These are phyloP conservation scores for Ilyonectria sp. DNA, from an alignment of 2,329 filamentous ascomycete genomes.

Conservation along the genomic window DNA sequence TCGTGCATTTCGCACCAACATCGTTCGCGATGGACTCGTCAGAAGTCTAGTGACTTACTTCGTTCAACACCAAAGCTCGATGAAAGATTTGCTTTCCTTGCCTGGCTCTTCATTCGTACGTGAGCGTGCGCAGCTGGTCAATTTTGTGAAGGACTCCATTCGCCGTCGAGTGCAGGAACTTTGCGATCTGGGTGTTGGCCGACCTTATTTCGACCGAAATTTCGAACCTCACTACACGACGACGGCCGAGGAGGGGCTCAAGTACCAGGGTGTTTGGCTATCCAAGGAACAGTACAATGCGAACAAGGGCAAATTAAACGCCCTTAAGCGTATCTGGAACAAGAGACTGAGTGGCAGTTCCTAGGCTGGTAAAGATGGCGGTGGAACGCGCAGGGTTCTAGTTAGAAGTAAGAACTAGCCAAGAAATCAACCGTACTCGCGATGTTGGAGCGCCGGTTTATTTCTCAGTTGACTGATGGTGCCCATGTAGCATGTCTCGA, in stretches of 20 bases:
- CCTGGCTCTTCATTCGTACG: too few relatives aligned
- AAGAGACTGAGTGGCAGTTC: too few relatives aligned
- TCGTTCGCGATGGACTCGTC: too few relatives aligned
- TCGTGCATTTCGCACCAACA: too few relatives aligned
- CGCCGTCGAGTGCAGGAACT: background rate
- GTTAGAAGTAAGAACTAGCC: too few relatives aligned
- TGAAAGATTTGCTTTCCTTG: background rate
- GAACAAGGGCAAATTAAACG: background rate
- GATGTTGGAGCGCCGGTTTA: too few relatives aligned
- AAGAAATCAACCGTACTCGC: too few relatives aligned
- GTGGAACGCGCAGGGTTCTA: too few relatives aligned
- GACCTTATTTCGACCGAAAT: background rate
- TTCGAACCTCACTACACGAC: background rate
- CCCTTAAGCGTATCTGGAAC: background rate
- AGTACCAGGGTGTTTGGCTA: background rate
- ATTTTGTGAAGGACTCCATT: background rate
- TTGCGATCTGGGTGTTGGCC: background rate
- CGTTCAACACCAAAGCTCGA: background rate
- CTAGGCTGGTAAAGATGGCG: too few relatives aligned
- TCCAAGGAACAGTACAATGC: background rate
- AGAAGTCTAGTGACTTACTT: too few relatives aligned
- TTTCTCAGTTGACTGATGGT: too few relatives aligned
- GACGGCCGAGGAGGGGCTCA: background rate
- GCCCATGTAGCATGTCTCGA: too few relatives aligned
- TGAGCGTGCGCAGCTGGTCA: background rate